Evolutionary conservation across 2,329 filamentous ascomycete genomes (phyloP).

Genomic region (Trichoderma sp.): DNA sequence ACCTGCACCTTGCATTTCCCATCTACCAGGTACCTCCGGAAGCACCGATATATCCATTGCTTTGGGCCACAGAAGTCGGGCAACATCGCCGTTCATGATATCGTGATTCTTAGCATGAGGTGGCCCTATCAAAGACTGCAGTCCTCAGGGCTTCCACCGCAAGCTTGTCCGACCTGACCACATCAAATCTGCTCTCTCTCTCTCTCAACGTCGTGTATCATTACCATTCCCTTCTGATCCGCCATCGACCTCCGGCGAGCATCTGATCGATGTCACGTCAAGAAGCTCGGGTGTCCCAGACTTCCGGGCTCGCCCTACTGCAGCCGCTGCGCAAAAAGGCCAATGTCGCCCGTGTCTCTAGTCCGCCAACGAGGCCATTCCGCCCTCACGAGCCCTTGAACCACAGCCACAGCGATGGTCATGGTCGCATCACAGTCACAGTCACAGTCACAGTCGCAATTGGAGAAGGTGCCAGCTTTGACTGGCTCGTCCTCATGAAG

Average conservation of each 20-base stretch:
- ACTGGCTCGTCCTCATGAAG: conserved; percentile 33
- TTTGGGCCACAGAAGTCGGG: no score
- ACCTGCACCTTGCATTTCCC: no score
- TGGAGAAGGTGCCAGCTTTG: conserved; percentile 27
- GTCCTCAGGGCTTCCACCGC: not conserved
- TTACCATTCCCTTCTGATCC: not conserved
- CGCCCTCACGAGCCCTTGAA: conserved; percentile 11
- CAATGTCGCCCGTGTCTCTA: conserved; percentile 47
- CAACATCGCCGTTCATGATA: no score
- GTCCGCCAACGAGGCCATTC: conserved; percentile 40
- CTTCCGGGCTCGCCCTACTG: conserved; percentile 42
- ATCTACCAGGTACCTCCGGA: no score
- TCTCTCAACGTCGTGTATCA: not conserved
- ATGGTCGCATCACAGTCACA: no score
- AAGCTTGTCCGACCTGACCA: not conserved
- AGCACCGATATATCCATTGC: no score
- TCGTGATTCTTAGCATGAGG: no score
- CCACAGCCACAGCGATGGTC: not conserved
- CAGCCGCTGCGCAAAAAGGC: conserved; percentile 48
- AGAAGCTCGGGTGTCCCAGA: conserved; percentile 52
- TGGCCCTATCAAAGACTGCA: not conserved
- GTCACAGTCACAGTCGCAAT: no score
- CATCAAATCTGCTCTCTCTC: not conserved
- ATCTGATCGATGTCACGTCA: conserved; percentile 51
- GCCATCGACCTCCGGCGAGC: conserved; percentile 37